A percentile compares a stretch with the other conserved stretches of the same genome.
phyloP scores from a whole-genome alignment of 129 eudicot species.

The Smallanthus sonchifolius region DNA sequence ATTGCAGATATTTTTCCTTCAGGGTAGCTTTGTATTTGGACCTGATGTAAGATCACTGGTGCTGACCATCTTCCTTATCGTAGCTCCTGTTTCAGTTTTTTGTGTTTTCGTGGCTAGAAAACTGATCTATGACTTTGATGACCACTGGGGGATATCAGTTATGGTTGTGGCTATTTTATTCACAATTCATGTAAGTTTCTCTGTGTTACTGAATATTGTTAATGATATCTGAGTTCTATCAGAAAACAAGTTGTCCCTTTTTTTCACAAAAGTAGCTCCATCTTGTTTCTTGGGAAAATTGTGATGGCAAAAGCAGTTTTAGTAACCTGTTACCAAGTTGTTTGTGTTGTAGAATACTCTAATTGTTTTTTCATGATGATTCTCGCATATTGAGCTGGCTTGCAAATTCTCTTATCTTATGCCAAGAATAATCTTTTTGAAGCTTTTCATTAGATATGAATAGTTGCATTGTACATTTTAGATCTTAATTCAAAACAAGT shows the following conservation, averaged over 20 bases:
- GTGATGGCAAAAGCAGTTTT: constrained; percentile 9
- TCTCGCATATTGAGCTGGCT: neutral
- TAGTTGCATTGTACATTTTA: neutral
- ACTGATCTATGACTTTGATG: constrained; percentile 59
- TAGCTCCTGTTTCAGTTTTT: constrained; percentile 75
- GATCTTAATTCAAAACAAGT: constrained; percentile 3
- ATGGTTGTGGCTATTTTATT: constrained; percentile 67
- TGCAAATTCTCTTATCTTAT: neutral
- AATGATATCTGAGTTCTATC: neutral
- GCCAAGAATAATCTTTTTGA: neutral
- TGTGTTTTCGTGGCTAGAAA: constrained; percentile 90
- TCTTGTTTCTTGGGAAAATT: neutral
- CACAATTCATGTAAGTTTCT: constrained; percentile 65
- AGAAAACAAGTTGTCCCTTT: neutral
- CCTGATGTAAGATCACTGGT: constrained; percentile 93
- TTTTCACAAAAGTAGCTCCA: neutral
- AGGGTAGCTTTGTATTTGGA: constrained; percentile 90
- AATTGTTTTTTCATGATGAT: constrained; percentile 1
- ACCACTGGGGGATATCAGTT: constrained; percentile 67
- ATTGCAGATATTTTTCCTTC: constrained; percentile 82
- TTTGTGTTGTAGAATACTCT: neutral
- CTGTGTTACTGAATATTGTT: neutral
- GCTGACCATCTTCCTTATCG: constrained; percentile 82
- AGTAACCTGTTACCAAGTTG: neutral
- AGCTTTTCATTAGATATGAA: constrained; percentile 13